These are phyloP conservation scores for Trametes maxima DNA, from an alignment of 768 basidiomycete species.

Conservation along the genomic window DNA sequence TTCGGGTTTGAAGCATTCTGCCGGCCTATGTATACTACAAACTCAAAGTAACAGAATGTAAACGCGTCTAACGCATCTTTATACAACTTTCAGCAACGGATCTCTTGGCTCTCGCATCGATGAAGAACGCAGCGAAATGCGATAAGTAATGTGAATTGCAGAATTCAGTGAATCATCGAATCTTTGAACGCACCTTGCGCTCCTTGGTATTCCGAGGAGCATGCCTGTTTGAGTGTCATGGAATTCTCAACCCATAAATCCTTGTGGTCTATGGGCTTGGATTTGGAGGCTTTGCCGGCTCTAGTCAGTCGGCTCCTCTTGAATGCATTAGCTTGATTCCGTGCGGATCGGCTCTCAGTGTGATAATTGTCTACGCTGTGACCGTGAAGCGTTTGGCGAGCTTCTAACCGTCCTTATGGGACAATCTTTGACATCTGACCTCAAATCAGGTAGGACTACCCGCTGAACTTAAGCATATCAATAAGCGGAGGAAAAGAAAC, in stretches of 20 bases:
- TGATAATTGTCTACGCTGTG: slow-evolving; percentile 57
- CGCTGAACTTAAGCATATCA: slow-evolving; percentile 89
- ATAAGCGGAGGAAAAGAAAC: slow-evolving; percentile 91
- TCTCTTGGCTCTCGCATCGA: slow-evolving; percentile 75
- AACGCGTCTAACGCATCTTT: slow-evolving; percentile 20
- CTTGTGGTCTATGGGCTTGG: slow-evolving; percentile 42
- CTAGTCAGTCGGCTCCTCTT: slow-evolving; percentile 40
- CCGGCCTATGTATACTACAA: slow-evolving; percentile 35
- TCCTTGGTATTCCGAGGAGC: slow-evolving; percentile 73
- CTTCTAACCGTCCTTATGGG: slow-evolving; percentile 30
- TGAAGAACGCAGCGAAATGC: slow-evolving; percentile 82
- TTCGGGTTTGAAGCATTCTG: slow-evolving; percentile 35
- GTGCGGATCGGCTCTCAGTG: slow-evolving; percentile 40
- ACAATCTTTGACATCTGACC: slow-evolving; percentile 51
- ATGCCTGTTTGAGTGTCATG: slow-evolving; percentile 79
- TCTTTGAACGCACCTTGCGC: slow-evolving; percentile 84
- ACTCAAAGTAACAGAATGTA: slow-evolving; percentile 27
- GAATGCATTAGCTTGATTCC: slow-evolving; percentile 46
- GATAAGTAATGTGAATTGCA: slow-evolving; percentile 85
- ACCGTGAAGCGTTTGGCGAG: slow-evolving; percentile 30
- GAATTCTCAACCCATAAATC: slow-evolving; percentile 48
- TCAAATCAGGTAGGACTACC: slow-evolving; percentile 85
- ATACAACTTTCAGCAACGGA: slow-evolving; percentile 35
- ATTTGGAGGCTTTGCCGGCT: slow-evolving; percentile 43
- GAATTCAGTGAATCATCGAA: slow-evolving; percentile 83